These are phyloP conservation scores for Rhamnella rubrinervis DNA, from an alignment of 331 rosid genomes.

Conservation along the genomic window DNA sequence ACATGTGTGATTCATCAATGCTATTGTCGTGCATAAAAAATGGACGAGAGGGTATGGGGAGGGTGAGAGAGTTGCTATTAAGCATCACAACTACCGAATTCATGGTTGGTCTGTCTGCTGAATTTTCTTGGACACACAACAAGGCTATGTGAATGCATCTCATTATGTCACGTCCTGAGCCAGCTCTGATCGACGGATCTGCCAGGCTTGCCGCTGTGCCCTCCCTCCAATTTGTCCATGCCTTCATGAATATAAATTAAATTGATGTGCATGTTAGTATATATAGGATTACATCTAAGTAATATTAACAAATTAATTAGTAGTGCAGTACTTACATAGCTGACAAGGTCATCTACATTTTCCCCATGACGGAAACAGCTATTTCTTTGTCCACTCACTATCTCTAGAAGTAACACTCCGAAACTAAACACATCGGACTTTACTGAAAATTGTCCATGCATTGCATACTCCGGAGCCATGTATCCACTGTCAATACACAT, in stretches of 20 bases:
- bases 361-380: neutral
- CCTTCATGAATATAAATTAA: neutral
- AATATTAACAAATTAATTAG: neutral
- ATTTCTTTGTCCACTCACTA: constrained; percentile 11
- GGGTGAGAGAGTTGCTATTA: constrained; percentile 8
- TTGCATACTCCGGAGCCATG: neutral
- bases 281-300: neutral
- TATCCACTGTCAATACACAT: neutral
- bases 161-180: constrained; percentile 4
- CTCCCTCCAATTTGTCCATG: constrained; percentile 22
- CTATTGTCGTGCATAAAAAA: constrained; percentile 1
- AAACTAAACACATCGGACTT: constrained; percentile 4
- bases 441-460: constrained; percentile 15
- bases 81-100: constrained; percentile 18
- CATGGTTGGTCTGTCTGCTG: constrained; percentile 18
- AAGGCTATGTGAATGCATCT: constrained; percentile 17
- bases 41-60: constrained; percentile 9
- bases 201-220: constrained; percentile 3
- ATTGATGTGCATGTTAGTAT: neutral
- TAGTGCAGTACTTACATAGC: neutral
- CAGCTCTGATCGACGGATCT: constrained; percentile 1
- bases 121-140: constrained; percentile 20
- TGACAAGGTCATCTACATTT: neutral
- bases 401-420: constrained; percentile 13
- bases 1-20: neutral